Conservation (phyloP, 306 rosid genomes). For the Vigna hirtella region DNA sequence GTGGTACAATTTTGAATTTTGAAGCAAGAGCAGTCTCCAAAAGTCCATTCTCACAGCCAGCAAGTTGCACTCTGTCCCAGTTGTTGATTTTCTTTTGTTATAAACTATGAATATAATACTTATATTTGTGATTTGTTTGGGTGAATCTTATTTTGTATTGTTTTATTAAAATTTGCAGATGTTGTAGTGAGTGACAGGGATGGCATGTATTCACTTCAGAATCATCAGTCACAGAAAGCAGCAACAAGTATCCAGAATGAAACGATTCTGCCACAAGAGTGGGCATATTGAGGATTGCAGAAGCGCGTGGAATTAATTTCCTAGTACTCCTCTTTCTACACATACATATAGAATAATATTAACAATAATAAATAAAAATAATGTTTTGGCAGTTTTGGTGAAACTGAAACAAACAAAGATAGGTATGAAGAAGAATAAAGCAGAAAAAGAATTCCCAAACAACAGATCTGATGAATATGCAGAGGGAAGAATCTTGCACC, state of each 20-base stretch:
- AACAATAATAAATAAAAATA: not conserved
- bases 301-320: conserved; percentile 11
- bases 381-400: conserved; percentile 34
- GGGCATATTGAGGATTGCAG: conserved; percentile 67
- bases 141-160: not conserved
- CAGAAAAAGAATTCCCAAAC: conserved; percentile 20
- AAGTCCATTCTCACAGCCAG: not conserved
- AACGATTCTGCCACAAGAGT: conserved; percentile 74
- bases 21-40: not conserved
- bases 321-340: not conserved
- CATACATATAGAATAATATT: not conserved
- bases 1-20: not conserved
- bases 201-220: conserved; percentile 55
- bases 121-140: not conserved
- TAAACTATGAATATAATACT: too few relatives aligned
- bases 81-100: not conserved
- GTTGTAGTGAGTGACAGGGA: conserved; percentile 45
- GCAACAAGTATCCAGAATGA: conserved; percentile 51
- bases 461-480: not conserved
- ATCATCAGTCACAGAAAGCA: conserved; percentile 36
- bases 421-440: not conserved
- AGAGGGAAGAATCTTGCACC: conserved; percentile 44
- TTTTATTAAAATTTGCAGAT: conserved; percentile 43
- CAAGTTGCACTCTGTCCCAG: not conserved
- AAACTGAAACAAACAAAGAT: conserved; percentile 9